Evolutionary conservation across 805 yeast genomes (phyloP).

Genomic region (Tetrapisispora taiwanensis): DNA sequence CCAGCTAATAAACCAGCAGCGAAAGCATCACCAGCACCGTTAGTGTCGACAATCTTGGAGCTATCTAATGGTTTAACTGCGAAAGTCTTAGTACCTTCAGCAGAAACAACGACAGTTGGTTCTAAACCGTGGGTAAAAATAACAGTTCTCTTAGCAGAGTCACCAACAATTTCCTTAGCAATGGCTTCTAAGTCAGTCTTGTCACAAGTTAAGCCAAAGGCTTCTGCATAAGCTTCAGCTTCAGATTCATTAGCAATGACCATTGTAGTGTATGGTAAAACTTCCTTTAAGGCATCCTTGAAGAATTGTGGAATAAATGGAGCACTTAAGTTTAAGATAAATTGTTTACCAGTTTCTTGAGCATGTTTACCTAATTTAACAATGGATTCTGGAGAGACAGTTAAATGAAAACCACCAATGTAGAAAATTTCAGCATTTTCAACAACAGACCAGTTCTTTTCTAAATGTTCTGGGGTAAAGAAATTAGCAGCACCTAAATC

Average conservation of each 20-base stretch:
- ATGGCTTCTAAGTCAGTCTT: slow-evolving; percentile 56
- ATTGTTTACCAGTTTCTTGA: slow-evolving; percentile 65
- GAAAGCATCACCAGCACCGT: slow-evolving; percentile 98
- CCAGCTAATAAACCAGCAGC: slow-evolving; percentile 95
- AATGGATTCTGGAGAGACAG: slow-evolving; percentile 95
- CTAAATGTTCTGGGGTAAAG: slow-evolving; percentile 80
- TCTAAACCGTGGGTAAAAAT: slow-evolving; percentile 93
- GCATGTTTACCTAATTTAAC: slow-evolving; percentile 86
- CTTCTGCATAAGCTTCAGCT: slow-evolving; percentile 86
- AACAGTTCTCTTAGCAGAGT: slow-evolving; percentile 76
- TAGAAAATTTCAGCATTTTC: slow-evolving; percentile 74
- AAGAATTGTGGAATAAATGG: slow-evolving; percentile 95
- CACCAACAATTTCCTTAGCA: slow-evolving; percentile 55
- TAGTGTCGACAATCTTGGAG: slow-evolving; percentile 73
- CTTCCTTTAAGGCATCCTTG: slow-evolving; percentile 76
- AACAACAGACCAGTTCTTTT: slow-evolving; percentile 77
- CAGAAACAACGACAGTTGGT: slow-evolving; percentile 70
- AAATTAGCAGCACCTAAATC: slow-evolving; percentile 98
- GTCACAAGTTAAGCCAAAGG: slow-evolving; percentile 50
- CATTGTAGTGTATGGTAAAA: slow-evolving; percentile 79
- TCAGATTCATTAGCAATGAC: slow-evolving; percentile 95
- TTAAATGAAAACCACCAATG: slow-evolving; percentile 98
- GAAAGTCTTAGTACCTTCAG: slow-evolving; percentile 42
- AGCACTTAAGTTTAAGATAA: slow-evolving; percentile 83
- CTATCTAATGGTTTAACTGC: slow-evolving; percentile 65